Conservation (phyloP, 768 basidiomycete genomes). For the Pholiota conissans region DNA sequence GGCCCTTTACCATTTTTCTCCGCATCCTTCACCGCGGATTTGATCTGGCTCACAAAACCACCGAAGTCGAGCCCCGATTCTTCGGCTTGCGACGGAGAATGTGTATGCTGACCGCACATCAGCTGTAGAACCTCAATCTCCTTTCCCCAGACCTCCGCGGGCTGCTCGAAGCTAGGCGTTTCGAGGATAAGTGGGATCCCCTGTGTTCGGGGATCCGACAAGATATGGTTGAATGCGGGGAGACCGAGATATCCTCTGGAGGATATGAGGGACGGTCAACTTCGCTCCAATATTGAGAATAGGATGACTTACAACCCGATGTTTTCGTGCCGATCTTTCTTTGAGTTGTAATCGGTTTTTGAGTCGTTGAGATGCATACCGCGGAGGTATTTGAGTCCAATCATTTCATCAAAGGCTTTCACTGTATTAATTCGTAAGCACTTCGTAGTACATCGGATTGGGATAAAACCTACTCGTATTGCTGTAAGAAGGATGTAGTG, state of each 20-base stretch:
- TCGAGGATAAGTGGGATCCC: constrained; percentile 81
- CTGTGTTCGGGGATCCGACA: constrained; percentile 67
- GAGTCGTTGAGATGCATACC: constrained; percentile 90
- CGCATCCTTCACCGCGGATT: constrained; percentile 16
- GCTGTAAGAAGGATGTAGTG: constrained; percentile 14
- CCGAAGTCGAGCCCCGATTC: neutral
- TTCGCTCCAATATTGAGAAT: neutral
- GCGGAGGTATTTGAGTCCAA: constrained; percentile 72
- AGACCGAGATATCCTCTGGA: constrained; percentile 69
- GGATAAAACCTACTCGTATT: constrained; percentile 23
- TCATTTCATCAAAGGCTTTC: constrained; percentile 59
- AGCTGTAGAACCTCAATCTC: constrained; percentile 67
- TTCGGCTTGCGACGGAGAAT: neutral
- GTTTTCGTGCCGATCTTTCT: constrained; percentile 81
- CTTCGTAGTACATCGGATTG: too few relatives aligned
- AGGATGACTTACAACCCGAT: constrained; percentile 66
- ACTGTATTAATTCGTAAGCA: too few relatives aligned
- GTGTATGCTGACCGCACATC: constrained; percentile 27
- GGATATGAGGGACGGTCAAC: neutral
- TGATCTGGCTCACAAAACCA: constrained; percentile 13
- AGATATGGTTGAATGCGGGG: constrained; percentile 59
- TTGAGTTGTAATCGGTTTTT: constrained; percentile 60
- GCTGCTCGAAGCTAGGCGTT: constrained; percentile 70
- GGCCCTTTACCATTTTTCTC: neutral
- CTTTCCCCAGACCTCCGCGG: constrained; percentile 62